Evolutionary conservation across 2,329 filamentous ascomycete species (phyloP), one percentile per base, ranked within the genome.

Genomic region (Fusarium virguliforme): DNA sequence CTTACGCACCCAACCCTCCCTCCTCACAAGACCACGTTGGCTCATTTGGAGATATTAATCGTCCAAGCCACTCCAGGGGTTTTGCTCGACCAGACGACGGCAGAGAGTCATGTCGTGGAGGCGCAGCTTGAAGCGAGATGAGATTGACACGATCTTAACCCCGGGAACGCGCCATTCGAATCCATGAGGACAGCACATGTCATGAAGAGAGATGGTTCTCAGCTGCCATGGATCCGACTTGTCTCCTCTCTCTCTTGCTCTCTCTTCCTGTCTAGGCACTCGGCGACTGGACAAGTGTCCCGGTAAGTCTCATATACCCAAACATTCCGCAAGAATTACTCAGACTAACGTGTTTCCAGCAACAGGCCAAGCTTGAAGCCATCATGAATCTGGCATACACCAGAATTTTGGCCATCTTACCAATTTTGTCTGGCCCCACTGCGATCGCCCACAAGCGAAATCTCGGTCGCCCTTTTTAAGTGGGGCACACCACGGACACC

Each of bases 391-490:
- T 30, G 28, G 28, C 4, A 30, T 30, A 5, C 28, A 8, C 28
- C 28, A 8, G 24, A 24, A 46, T 28, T 46, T n/a, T 13, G 22
- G 15, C 24, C 41, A 15, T 46, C 4, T 46, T 28, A 46, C 26
- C n/a, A n/a, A n/a, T n/a, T 46, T 46, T 46, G 24, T 28, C 24
- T 28, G 5, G 24, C 41, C 41, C 41, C 41, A n/a, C 41, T 46
- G 41, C 41, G 41, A 46, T 46, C 41, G 26, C 22, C 60, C 61
- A 51, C 35, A 46, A 53, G 35, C 41, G 41, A 64, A 69, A 62
- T 65, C 63, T 65, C 10, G 38, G 61, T n/a, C 35, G 26, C 28
- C 54, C 9, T 57, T 61, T 65, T 69, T 48, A 54, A 65, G 51
- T 69, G 65, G 61, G 28, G 8, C n/a, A n/a, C 53, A 18, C 18